Base-by-base conservation (phyloP, 2,329 filamentous ascomycete genomes). In the Coniochaeta sp. region DNA sequence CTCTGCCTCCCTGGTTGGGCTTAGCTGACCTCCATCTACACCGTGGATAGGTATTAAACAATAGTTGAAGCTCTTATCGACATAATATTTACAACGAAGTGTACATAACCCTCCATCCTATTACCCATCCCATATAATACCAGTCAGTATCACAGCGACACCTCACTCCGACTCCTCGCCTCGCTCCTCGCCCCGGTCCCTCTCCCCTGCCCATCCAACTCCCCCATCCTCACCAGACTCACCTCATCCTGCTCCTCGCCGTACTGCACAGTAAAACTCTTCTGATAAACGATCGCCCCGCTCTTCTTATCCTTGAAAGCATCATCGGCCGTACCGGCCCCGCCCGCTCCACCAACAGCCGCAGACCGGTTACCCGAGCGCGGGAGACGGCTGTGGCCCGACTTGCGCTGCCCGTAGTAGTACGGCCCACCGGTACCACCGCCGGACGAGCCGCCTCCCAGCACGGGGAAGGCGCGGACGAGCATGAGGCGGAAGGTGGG, bases 401-500 rank as follows among this genome's bases (percentile, higher is more conserved):
- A 33, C 30, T 51, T 51, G 3, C 27, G 28, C 6, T 49, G 4
- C 14, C 31, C 47, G 24, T 48, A 47, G 24, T 51, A 46, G 26
- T 51, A 48, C n/a, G n/a, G 26, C 42, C 40, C 3, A 7, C 24
- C 18, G 22, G n/a, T n/a, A n/a, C n/a, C 35, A 30, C 4, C 42
- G 27, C 13, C 13, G 28, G 52, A 46, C 20, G 55, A 50, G n/a
- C n/a, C n/a, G 16, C 55, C 58, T 3, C 55, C 47, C 4, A 60
- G 47, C 2, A 30, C 10, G 1, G 62, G 61, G 56, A 63, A 65
- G 22, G 56, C 42, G 50, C 59, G 57, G 5, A 63, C 57, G n/a
- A 65, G 55, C 10, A 64, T 32, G 8, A 64, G 56, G 6, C 63
- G 61, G 1, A 61, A n/a, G 3, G 60, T 53, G 1, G 65, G 64